phyloP scores from a whole-genome alignment of 164 flowering plant species.

The Liriodendron chinense region DNA sequence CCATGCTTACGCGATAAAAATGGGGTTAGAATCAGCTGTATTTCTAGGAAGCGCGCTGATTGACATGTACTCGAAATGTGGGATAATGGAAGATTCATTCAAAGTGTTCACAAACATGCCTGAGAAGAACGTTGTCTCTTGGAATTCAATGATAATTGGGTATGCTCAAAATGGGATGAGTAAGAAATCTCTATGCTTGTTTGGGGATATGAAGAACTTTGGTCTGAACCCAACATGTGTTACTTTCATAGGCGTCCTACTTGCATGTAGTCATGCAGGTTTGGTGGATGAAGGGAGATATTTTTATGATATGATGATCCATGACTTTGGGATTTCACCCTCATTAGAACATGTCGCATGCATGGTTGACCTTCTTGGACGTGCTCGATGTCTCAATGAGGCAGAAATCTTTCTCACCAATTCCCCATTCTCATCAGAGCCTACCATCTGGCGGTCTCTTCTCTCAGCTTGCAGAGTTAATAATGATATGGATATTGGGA shows the following conservation, averaged over 20 bases:
- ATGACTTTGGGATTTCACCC: conserved; percentile 6
- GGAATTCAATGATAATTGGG: conserved; percentile 12
- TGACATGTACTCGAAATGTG: conserved; percentile 14
- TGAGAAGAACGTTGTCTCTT: conserved; percentile 8
- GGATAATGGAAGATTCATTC: conserved; percentile 9
- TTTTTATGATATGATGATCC: conserved; percentile 5
- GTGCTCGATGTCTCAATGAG: conserved; percentile 4
- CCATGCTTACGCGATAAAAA: conserved; percentile 7
- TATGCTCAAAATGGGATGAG: conserved; percentile 11
- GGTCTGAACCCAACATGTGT: conserved; percentile 3
- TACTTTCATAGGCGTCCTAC: conserved; percentile 9
- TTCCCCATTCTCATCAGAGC: conserved; percentile 7
- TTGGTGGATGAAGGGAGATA: conserved; percentile 5
- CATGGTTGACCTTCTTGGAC: conserved; percentile 16
- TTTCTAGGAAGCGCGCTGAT: conserved; percentile 9
- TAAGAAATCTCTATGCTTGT: conserved; percentile 4
- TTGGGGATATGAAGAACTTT: conserved; percentile 3
- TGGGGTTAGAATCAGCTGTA: conserved; percentile 6
- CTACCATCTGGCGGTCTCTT: conserved; percentile 10
- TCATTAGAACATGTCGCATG: conserved; percentile 7
- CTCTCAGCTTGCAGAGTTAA: conserved; percentile 11
- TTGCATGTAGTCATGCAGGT: conserved; percentile 12
- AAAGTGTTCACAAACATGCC: conserved; percentile 9
- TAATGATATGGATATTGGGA: background rate
- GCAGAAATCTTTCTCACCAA: conserved; percentile 6